Conservation (phyloP, 1,284 basidiomycete genomes). For the Microbotryum violaceum region DNA sequence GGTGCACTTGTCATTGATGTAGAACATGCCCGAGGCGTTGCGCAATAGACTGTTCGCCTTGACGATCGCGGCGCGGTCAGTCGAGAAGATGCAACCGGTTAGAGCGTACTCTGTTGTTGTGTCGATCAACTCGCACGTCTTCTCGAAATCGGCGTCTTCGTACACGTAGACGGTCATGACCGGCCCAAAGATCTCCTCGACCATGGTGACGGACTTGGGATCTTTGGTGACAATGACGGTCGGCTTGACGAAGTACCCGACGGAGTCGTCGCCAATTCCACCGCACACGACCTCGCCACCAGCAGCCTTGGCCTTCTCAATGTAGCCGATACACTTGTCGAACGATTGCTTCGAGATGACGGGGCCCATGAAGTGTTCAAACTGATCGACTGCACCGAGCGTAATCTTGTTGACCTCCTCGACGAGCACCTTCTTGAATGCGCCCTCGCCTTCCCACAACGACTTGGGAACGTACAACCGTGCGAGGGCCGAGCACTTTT, state of each 20-base stretch:
- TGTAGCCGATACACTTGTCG: slow-evolving; percentile 78
- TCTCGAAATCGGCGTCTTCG: slow-evolving; percentile 71
- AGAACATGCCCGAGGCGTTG: slow-evolving; percentile 72
- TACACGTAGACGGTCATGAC: slow-evolving; percentile 89
- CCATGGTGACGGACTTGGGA: slow-evolving; percentile 82
- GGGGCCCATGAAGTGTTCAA: slow-evolving; percentile 85
- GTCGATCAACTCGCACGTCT: slow-evolving; percentile 82
- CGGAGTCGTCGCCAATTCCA: slow-evolving; percentile 75
- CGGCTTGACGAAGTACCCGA: slow-evolving; percentile 88
- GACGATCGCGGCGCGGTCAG: slow-evolving; percentile 68
- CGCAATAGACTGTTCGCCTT: slow-evolving; percentile 65
- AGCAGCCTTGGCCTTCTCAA: slow-evolving; percentile 77
- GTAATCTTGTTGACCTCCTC: slow-evolving; percentile 72
- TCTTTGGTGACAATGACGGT: slow-evolving; percentile 92
- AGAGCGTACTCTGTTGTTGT: slow-evolving; percentile 80
- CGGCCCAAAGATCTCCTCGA: slow-evolving; percentile 94
- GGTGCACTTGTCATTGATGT: slow-evolving; percentile 70
- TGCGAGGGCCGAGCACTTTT: slow-evolving; percentile 95
- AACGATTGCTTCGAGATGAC: slow-evolving; percentile 86
- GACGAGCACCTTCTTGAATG: slow-evolving; percentile 76
- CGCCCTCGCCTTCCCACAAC: slow-evolving; percentile 61
- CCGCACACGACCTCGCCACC: slow-evolving; percentile 85
- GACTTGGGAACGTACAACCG: slow-evolving; percentile 82
- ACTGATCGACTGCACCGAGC: slow-evolving; percentile 70
- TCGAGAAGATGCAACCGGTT: slow-evolving; percentile 74